phyloP scores from a whole-genome alignment of 352 stramenopile species.

The Phytophthora capsici region DNA sequence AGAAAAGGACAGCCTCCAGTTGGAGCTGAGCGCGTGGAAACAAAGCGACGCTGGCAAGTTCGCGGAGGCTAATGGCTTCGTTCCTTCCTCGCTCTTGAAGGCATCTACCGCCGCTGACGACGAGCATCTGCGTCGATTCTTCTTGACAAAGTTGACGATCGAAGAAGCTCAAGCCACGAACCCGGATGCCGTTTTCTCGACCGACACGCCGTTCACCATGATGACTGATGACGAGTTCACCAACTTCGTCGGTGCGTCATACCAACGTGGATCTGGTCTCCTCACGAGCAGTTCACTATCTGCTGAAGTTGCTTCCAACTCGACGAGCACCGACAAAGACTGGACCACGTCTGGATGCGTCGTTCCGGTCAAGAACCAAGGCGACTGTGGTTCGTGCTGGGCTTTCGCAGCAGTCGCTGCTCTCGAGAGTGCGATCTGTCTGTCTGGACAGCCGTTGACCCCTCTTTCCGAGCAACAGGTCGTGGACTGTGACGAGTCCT shows the following conservation, averaged over 20 bases:
- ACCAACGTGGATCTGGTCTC: slow-evolving; percentile 23
- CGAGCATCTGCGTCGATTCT: slow-evolving; percentile 65
- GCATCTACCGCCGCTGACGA: slow-evolving; percentile 13
- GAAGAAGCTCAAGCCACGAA: slow-evolving; percentile 55
- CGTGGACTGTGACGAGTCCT: slow-evolving; percentile 88
- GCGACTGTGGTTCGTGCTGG: slow-evolving; percentile 97
- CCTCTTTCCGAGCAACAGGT: slow-evolving; percentile 94
- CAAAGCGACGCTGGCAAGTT: slow-evolving; percentile 50
- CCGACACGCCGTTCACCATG: slow-evolving; percentile 72
- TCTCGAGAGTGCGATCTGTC: slow-evolving; percentile 91
- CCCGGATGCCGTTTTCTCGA: slow-evolving; percentile 69
- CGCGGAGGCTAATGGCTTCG: slow-evolving; percentile 57
- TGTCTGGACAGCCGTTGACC: slow-evolving; percentile 73
- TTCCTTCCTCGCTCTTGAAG: slow-evolving; percentile 23
- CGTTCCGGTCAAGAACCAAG: slow-evolving; percentile 94
- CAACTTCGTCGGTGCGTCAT: slow-evolving; percentile 55
- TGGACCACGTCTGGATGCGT: slow-evolving; percentile 73
- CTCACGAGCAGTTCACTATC: neutral
- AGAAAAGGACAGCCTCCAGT: slow-evolving; percentile 43
- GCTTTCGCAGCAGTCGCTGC: slow-evolving; percentile 94
- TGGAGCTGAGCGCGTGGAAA: slow-evolving; percentile 60
- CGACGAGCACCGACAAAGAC: slow-evolving; percentile 45
- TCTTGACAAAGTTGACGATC: slow-evolving; percentile 69
- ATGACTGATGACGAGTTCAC: slow-evolving; percentile 77
- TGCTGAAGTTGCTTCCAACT: slow-evolving; percentile 13